Conservation (phyloP, 805 yeast species). For the Saturnispora saitoi region DNA sequence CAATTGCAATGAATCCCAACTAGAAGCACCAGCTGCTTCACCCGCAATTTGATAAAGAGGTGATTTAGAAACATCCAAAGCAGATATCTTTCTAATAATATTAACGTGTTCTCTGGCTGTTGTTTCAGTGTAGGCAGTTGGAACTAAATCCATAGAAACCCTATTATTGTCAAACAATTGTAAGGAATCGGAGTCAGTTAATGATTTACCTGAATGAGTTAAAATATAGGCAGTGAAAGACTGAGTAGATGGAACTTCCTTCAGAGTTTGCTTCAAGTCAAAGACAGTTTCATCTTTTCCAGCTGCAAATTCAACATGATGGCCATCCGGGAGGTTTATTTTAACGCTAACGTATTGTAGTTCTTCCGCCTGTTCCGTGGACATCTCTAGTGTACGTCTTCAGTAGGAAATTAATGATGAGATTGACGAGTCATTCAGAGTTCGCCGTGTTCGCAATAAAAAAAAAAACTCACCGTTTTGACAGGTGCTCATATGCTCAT, state of each 20-base stretch:
- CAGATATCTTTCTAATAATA: conserved; percentile 53
- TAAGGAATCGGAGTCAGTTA: conserved; percentile 22
- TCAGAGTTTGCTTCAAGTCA: conserved; percentile 50
- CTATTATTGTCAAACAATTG: conserved; percentile 15
- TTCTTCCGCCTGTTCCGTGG: conserved; percentile 3
- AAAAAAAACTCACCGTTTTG: not conserved
- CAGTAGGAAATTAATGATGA: not conserved
- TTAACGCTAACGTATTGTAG: conserved; percentile 8
- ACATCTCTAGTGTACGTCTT: not conserved
- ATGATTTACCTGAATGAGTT: conserved; percentile 26
- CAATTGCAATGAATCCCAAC: conserved; percentile 36
- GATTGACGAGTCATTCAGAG: not conserved
- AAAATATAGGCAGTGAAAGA: conserved; percentile 56
- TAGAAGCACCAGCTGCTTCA: conserved; percentile 42
- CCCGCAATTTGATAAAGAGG: conserved; percentile 32
- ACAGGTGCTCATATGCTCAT: not conserved
- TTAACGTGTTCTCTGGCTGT: conserved; percentile 54
- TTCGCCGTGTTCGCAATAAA: not conserved
- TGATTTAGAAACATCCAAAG: conserved; percentile 41
- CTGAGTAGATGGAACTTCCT: conserved; percentile 46
- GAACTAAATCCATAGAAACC: conserved; percentile 38
- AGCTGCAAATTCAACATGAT: not conserved
- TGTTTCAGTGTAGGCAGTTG: conserved; percentile 51
- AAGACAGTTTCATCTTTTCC: conserved; percentile 29
- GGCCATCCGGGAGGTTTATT: conserved; percentile 9